Percentiles rank a stretch among this genome's conserved stretches.
Evolutionary conservation across 2,329 filamentous ascomycete genomes (phyloP).

Genomic region (Penicillium sp.): DNA sequence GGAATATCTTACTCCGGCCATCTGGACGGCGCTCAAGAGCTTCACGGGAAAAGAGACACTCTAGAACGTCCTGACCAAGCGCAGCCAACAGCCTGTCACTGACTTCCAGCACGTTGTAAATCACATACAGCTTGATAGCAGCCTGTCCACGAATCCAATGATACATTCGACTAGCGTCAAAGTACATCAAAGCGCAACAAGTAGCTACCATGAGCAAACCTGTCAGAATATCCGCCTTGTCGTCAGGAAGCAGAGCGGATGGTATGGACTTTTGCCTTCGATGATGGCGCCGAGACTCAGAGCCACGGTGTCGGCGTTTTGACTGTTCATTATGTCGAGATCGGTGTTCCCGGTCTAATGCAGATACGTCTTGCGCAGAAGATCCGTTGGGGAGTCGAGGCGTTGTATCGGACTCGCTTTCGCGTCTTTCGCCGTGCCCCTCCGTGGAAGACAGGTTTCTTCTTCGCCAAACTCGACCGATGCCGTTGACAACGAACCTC

Average conservation of each 20-base stretch:
- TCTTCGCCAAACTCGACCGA: constrained; percentile 77
- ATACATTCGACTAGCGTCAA: constrained; percentile 97
- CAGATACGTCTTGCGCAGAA: constrained; percentile 19
- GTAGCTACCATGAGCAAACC: constrained; percentile 86
- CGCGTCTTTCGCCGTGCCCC: constrained; percentile 17
- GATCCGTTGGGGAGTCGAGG: constrained; percentile 19
- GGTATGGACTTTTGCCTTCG: constrained; percentile 81
- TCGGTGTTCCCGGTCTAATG: constrained; percentile 28
- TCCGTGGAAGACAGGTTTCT: constrained; percentile 37
- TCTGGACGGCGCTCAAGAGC: constrained; percentile 85
- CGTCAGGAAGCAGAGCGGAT: constrained; percentile 80
- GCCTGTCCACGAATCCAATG: constrained; percentile 96
- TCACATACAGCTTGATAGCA: constrained; percentile 97
- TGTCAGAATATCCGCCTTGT: constrained; percentile 95
- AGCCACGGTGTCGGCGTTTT: constrained; percentile 33
- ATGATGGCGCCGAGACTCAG: constrained; percentile 55
- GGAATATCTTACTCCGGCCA: constrained; percentile 85
- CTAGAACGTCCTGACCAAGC: constrained; percentile 91
- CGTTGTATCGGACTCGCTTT: constrained; percentile 25
- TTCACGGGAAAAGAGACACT: constrained; percentile 92
- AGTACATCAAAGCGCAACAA: constrained; percentile 80
- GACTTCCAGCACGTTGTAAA: constrained; percentile 94
- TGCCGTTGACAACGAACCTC: constrained; percentile 76
- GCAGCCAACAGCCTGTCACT: constrained; percentile 88
- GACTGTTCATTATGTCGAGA: constrained; percentile 21